A percentile compares a stretch with the other conserved stretches of the same genome.
Conservation (phyloP, 225 moss, liverwort and hornwort genomes). For the Marchantia paleacea region DNA sequence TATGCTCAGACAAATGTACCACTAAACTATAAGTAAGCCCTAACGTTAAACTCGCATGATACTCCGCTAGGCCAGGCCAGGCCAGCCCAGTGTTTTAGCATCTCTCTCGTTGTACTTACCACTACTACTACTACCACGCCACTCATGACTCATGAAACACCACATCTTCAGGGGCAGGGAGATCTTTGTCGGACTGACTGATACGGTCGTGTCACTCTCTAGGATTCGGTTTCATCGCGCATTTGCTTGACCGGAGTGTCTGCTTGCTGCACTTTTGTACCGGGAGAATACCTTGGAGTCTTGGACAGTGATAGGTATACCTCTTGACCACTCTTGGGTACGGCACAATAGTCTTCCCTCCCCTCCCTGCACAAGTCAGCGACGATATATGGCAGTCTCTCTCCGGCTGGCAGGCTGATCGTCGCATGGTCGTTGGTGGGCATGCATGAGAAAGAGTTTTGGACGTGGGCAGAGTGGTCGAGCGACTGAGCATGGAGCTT, state of each 20-base stretch:
- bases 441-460: too few species aligned
- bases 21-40: background rate
- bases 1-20: background rate
- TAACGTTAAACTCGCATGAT: background rate
- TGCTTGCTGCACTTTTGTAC: too few species aligned
- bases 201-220: background rate
- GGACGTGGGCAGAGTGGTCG: too few species aligned
- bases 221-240: background rate
- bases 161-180: background rate
- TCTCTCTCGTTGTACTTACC: background rate
- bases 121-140: background rate
- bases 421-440: too few species aligned
- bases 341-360: background rate
- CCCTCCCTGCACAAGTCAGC: background rate
- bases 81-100: background rate
- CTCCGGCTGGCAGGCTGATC: background rate
- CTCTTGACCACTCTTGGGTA: too few species aligned
- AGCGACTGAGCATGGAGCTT: too few species aligned
- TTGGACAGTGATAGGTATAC: too few species aligned
- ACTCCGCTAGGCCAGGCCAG: too few species aligned
- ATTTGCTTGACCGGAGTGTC: too few species aligned
- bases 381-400: background rate
- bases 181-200: constrained; percentile 5
- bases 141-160: background rate
- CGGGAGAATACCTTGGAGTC: too few species aligned